These are phyloP conservation scores for Aspergillus ostianus DNA, from an alignment of 495 filamentous ascomycete species.

Conservation along the genomic window DNA sequence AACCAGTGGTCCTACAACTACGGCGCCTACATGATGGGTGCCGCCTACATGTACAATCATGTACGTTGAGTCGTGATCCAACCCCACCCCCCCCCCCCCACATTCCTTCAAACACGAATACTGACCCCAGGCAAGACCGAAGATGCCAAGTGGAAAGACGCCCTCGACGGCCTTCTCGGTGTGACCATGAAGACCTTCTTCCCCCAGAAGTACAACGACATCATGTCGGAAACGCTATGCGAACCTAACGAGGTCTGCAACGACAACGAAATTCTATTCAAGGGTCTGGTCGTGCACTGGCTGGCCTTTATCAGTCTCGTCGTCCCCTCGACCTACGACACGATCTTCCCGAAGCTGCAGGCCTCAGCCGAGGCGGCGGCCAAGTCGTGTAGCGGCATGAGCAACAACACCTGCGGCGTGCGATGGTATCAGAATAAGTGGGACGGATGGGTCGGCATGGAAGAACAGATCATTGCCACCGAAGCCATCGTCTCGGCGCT, in stretches of 20 bases:
- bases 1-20: constrained; percentile 70
- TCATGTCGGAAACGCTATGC: constrained; percentile 72
- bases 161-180: constrained; percentile 56
- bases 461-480: constrained; percentile 51
- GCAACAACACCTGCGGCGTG: constrained; percentile 69
- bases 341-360: constrained; percentile 63
- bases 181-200: constrained; percentile 58
- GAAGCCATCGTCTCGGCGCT: constrained; percentile 46
- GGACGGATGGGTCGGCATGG: constrained; percentile 63
- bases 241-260: constrained; percentile 62
- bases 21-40: constrained; percentile 65
- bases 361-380: constrained; percentile 68
- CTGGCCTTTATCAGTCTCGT: constrained; percentile 70
- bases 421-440: constrained; percentile 63
- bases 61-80: constrained; percentile 28
- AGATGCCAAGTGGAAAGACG: constrained; percentile 51
- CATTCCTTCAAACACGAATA: not conserved
- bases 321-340: constrained; percentile 55
- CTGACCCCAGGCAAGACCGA: constrained; percentile 48
- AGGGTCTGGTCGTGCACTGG: constrained; percentile 75
- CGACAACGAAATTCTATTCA: constrained; percentile 75
- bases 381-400: constrained; percentile 59
- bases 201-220: constrained; percentile 43
- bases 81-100: not conserved
- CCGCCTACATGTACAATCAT: constrained; percentile 69